These are phyloP conservation scores for Acanthamoeba healyi DNA, from an alignment of 208 protist species.

Conservation along the genomic window DNA sequence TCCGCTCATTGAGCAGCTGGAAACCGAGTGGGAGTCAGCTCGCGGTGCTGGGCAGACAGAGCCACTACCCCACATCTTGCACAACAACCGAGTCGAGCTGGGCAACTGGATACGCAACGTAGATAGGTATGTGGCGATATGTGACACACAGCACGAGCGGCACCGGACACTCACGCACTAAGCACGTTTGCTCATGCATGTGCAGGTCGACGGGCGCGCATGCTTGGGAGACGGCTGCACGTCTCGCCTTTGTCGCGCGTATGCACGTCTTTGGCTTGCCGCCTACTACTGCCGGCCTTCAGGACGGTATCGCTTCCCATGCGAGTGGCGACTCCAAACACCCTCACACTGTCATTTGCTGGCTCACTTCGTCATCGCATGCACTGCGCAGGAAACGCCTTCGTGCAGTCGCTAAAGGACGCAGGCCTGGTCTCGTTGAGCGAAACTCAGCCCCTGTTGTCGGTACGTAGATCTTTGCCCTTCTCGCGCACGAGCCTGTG, in stretches of 20 bases:
- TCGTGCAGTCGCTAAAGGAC: neutral
- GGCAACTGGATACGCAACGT: neutral
- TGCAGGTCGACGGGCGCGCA: neutral
- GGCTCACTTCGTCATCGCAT: neutral
- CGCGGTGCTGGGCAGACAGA: neutral
- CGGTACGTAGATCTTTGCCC: no score
- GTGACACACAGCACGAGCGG: no score
- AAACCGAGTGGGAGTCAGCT: neutral
- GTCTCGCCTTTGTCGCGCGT: constrained; percentile 12
- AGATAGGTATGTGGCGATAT: neutral
- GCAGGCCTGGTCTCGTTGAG: neutral
- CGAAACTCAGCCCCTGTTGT: neutral
- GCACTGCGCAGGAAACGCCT: neutral
- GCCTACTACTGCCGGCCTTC: neutral
- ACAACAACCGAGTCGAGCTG: neutral
- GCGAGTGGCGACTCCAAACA: neutral
- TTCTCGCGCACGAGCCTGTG: neutral
- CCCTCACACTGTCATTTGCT: no score
- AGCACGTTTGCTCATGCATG: no score
- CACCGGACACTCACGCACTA: neutral
- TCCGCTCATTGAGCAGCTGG: neutral
- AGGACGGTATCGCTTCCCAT: neutral
- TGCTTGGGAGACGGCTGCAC: neutral
- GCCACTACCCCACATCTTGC: neutral
- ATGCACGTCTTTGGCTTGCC: neutral